phyloP scores from a whole-genome alignment of 78 protist genomes.

The Dictyostelium brefeldianum region DNA sequence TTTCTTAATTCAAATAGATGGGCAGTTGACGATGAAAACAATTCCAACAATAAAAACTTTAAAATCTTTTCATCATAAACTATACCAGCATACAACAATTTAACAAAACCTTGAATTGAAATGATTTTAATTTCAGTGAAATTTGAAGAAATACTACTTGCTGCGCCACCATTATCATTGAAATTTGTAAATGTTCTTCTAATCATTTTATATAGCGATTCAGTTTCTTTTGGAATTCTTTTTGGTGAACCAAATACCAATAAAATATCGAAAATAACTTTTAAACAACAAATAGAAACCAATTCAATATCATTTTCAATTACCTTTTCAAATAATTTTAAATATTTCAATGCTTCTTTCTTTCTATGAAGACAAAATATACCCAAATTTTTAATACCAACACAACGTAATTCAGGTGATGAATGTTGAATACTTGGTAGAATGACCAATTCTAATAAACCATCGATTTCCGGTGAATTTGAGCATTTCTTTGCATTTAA shows the following conservation, averaged over 20 bases:
- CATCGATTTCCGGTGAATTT: slow-evolving; percentile 58
- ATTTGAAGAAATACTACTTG: neutral
- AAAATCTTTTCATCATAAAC: slow-evolving; percentile 32
- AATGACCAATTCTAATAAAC: slow-evolving; percentile 30
- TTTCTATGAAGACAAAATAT: slow-evolving; percentile 63
- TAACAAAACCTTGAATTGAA: slow-evolving; percentile 57
- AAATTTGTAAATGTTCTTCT: slow-evolving; percentile 21
- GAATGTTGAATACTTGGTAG: slow-evolving; percentile 54
- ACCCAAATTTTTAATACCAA: slow-evolving; percentile 72
- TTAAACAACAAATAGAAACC: slow-evolving; percentile 3
- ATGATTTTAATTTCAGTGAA: slow-evolving; percentile 12
- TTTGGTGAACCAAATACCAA: slow-evolving; percentile 74
- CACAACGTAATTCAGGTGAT: slow-evolving; percentile 9
- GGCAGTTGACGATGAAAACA: neutral
- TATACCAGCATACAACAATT: slow-evolving; percentile 51
- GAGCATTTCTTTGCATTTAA: slow-evolving; percentile 63
- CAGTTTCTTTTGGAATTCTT: slow-evolving; percentile 31
- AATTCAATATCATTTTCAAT: slow-evolving; percentile 34
- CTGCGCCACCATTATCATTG: neutral
- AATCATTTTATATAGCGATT: slow-evolving; percentile 44
- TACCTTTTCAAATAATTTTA: slow-evolving; percentile 26
- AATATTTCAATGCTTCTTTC: slow-evolving; percentile 20
- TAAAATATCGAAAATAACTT: slow-evolving; percentile 56
- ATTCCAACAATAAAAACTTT: slow-evolving; percentile 1
- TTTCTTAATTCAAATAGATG: neutral